These are phyloP conservation scores for Pyricularia grisea DNA, from an alignment of 2,329 filamentous ascomycete genomes.

Conservation along the genomic window DNA sequence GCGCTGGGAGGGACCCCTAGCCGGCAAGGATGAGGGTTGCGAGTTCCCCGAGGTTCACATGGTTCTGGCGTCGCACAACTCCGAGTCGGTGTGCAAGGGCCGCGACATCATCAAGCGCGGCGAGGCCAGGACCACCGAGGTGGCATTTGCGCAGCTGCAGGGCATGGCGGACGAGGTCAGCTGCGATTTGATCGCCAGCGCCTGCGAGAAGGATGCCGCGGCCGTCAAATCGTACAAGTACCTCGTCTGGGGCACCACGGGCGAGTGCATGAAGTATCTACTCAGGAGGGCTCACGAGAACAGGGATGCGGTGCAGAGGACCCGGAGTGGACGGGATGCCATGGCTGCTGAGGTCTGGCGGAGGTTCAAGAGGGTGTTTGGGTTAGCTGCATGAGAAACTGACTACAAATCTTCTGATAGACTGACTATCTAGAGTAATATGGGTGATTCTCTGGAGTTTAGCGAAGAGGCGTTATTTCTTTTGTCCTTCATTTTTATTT, in stretches of 20 bases:
- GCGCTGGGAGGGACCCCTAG: conserved; percentile 47
- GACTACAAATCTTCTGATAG: neutral
- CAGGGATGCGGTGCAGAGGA: conserved; percentile 57
- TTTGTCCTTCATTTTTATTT: too few relatives aligned
- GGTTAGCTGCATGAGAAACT: conserved; percentile 12
- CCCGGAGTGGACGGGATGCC: conserved; percentile 50
- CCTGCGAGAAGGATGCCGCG: neutral
- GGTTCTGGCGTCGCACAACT: conserved; percentile 78
- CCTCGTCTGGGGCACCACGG: conserved; percentile 59
- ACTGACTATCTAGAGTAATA: neutral
- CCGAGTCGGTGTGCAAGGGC: conserved; percentile 54
- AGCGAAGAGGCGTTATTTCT: neutral
- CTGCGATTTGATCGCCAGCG: conserved; percentile 40
- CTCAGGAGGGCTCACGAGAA: conserved; percentile 66
- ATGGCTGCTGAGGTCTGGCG: conserved; percentile 53
- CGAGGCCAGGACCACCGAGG: conserved; percentile 28
- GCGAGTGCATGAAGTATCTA: conserved; percentile 82
- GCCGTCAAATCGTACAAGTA: conserved; percentile 51
- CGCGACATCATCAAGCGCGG: conserved; percentile 39
- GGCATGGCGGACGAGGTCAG: conserved; percentile 95
- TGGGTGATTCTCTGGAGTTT: neutral
- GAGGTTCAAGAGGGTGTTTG: conserved; percentile 35
- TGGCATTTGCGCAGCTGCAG: conserved; percentile 71
- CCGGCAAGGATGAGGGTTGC: conserved; percentile 11
- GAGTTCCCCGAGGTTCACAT: conserved; percentile 51